Conservation (phyloP, 2,329 filamentous ascomycete genomes). For the Mycosphaerella sp. region DNA sequence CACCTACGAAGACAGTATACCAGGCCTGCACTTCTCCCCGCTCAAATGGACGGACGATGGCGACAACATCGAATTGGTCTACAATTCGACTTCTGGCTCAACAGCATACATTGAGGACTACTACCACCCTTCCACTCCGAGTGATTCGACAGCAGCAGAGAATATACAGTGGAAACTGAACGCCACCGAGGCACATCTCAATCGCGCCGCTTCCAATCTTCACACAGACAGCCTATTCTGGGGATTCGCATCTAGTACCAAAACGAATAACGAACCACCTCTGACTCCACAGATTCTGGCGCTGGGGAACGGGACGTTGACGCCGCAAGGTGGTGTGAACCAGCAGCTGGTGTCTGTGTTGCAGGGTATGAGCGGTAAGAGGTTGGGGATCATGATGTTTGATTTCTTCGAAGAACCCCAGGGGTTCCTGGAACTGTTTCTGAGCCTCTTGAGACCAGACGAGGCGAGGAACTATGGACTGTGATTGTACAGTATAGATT, state of each 20-base stretch:
- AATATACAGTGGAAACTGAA: constrained; percentile 44
- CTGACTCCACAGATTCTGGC: constrained; percentile 44
- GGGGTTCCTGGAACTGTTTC: constrained; percentile 38
- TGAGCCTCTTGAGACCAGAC: constrained; percentile 28
- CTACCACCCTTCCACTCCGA: constrained; percentile 37
- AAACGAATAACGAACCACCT: constrained; percentile 36
- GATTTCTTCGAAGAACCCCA: constrained; percentile 46
- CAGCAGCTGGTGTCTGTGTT: constrained; percentile 38
- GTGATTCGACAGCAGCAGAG: constrained; percentile 29
- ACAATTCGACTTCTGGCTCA: constrained; percentile 34
- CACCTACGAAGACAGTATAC: constrained; percentile 35
- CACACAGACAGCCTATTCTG: constrained; percentile 42
- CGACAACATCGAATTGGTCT: constrained; percentile 38
- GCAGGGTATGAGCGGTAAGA: constrained; percentile 35
- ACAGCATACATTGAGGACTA: constrained; percentile 48
- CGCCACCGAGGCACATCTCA: constrained; percentile 38
- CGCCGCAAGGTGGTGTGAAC: constrained; percentile 43
- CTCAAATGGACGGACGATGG: constrained; percentile 41
- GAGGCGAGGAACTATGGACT: constrained; percentile 10
- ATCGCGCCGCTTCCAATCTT: constrained; percentile 32
- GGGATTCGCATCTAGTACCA: constrained; percentile 44
- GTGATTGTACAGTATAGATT: not conserved
- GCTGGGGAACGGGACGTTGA: constrained; percentile 36
- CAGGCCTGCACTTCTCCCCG: constrained; percentile 45
- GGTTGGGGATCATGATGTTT: constrained; percentile 49